Base-by-base conservation (phyloP, 345 rosid genomes). In the Rhodamnia rubescens region DNA sequence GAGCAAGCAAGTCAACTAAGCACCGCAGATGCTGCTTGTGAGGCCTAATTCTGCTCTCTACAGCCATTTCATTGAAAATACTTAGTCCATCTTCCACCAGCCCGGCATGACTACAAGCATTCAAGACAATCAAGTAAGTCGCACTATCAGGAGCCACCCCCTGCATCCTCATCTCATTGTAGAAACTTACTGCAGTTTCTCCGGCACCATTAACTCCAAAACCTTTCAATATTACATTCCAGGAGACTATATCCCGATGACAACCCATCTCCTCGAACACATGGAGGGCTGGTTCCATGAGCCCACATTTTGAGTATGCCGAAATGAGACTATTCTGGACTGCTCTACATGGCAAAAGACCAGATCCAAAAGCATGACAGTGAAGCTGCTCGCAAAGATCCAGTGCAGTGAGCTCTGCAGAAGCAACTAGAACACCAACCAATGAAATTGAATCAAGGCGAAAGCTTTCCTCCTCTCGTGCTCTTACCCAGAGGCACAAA, bases 171-270 rank as follows among this genome's bases (percentile, higher is more conserved):
- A 91, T 90, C 74, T 90, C 86, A 81, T 85, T 74, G 85, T 88
- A 90, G 51, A 90, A 85, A 11, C 82, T 54, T 50, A 92, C 88
- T 85, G 91, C 89, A 85, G 84, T 47, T 86, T 89, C 93, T 80
- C 89, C 91, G 2, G 61, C 44, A 75, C 92, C 89, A 85, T 90
- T 90, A 64, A 90, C 57, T 64, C 92, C 89, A 44, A 89, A 87
- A n/a, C 92, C 91, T 80, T 85, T 82, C 82, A 93, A 83, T 44
- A 91, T 86, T 53, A 92, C 91, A 86, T 91, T 93, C 93, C 95
- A 93, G 64, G 92, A 90, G 57, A 87, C 89, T 53, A 82, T 64
- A 88, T 90, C 82, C 56, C n/a, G 86, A 83, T 86, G 91, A 85
- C 27, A 82, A 81, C 89, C 89, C 92, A 88, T 89, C 84, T 91